phyloP scores from a whole-genome alignment of 495 filamentous ascomycete species.

The Opeltia flavorubescens region DNA sequence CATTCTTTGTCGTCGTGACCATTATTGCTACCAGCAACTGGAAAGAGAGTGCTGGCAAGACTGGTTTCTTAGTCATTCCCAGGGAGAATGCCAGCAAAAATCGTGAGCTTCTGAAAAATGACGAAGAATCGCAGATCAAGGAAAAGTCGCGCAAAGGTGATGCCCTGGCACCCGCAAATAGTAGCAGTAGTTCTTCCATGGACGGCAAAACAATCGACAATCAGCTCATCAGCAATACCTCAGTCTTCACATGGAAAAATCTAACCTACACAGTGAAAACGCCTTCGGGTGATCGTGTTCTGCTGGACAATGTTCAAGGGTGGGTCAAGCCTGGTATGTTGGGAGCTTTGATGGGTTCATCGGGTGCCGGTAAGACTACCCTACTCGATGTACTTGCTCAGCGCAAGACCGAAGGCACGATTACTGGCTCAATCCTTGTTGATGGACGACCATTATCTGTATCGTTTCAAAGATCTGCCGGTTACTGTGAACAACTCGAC shows the following conservation, averaged over 20 bases:
- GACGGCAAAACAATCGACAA: slow-evolving; percentile 3
- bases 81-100: slow-evolving; percentile 42
- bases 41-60: slow-evolving; percentile 28
- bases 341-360: slow-evolving; percentile 59
- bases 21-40: slow-evolving; percentile 25
- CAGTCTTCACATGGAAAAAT: slow-evolving; percentile 44
- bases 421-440: slow-evolving; percentile 40
- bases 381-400: slow-evolving; percentile 33
- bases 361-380: slow-evolving; percentile 46
- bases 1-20: slow-evolving; percentile 24
- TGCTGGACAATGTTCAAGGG: slow-evolving; percentile 46
- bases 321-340: slow-evolving; percentile 52
- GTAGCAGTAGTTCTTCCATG: background rate
- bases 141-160: slow-evolving; percentile 24
- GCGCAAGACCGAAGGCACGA: slow-evolving; percentile 23
- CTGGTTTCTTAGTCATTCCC: slow-evolving; percentile 38
- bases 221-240: slow-evolving; percentile 5
- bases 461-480: slow-evolving; percentile 29
- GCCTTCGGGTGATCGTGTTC: slow-evolving; percentile 35
- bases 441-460: slow-evolving; percentile 28
- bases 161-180: background rate
- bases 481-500: slow-evolving; percentile 49
- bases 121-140: slow-evolving; percentile 24
- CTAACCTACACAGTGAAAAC: slow-evolving; percentile 39
- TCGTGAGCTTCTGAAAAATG: slow-evolving; percentile 36